Evolutionary conservation across 306 rosid species (phyloP), one percentile per base, ranked within the genome.

Genomic region (Coriaria nepalensis): DNA sequence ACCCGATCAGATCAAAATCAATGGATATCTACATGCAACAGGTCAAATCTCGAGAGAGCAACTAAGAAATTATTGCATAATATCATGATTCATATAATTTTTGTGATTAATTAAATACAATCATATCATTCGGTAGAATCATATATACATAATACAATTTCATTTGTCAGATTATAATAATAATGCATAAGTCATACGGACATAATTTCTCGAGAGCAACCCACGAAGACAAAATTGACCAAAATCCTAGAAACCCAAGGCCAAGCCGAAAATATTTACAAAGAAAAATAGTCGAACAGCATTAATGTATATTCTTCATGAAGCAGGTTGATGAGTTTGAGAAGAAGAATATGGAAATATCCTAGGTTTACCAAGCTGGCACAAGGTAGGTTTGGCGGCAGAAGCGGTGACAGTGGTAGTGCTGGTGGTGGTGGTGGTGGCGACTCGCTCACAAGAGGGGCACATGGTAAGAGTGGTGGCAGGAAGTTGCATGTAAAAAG

Each of bases 381-480:
- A 50, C 33, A 43, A 46, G 13, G 47, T 12, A 0, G 35, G 5
- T 38, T 36, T 47, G 11, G n/a, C 6, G 37, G 56, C 40, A 29
- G 49, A 44, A 20, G 33, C 2, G 46, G 61, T 48, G 47, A 55
- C 11, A 37, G 66, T 4, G 13, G 52, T 37, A 15, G 62, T 0
- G 14, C 56, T 7, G 3, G 66, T 5, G 50, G 77, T 32, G 49
- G 73, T 42, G 44, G 80, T 45, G 49, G 86, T 69, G 33, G 77
- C 82, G 6, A 80, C 85, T 0, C 92, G 76, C 63, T 92, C 96
- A 12, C 98, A 92, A 2, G 98, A 77, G 20, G 98, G 96, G 46
- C 98, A 92, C 96, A 92, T 82, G 13, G 98, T 92, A 62, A 92
- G 98, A 0, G 98, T 92, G 46, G 98, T 92, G 34, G 98, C 94